Conservation (phyloP, 139 green algal species). For the Tetradesmus lagerheimii region DNA sequence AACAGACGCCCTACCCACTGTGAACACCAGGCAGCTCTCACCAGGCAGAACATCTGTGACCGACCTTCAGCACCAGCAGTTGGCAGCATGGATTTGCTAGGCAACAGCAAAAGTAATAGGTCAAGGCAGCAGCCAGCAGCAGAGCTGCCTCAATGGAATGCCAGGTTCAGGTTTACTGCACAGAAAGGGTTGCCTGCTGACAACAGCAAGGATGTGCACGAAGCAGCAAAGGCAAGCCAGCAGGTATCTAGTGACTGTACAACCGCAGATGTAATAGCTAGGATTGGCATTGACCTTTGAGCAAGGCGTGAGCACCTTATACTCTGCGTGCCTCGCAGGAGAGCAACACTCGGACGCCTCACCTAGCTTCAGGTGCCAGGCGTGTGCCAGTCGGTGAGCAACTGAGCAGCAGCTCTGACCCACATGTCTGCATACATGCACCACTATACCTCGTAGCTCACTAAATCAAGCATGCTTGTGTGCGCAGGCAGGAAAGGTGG, state of each 20-base stretch:
- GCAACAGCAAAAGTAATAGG: background rate
- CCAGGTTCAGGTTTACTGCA: slow-evolving; percentile 31
- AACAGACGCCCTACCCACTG: no score
- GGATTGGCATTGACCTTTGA: background rate
- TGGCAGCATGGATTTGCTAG: background rate
- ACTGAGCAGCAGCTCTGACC: background rate
- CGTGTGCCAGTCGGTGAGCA: background rate
- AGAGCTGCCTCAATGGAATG: slow-evolving; percentile 40
- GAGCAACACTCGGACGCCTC: background rate
- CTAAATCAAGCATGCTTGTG: background rate
- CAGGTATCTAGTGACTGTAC: background rate
- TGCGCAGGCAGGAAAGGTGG: background rate
- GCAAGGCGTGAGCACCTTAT: background rate
- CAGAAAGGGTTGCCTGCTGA: background rate
- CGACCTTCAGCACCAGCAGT: no score
- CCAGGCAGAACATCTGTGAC: no score
- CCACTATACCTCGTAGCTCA: no score
- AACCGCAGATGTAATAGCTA: background rate
- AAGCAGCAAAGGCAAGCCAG: background rate
- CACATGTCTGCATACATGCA: background rate
- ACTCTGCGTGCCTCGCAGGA: background rate
- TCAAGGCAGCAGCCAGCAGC: no score
- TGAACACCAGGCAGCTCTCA: no score
- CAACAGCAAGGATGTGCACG: background rate
- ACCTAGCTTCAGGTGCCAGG: background rate